phyloP scores from a whole-genome alignment of 306 rosid genomes.

The Malus fusca region DNA sequence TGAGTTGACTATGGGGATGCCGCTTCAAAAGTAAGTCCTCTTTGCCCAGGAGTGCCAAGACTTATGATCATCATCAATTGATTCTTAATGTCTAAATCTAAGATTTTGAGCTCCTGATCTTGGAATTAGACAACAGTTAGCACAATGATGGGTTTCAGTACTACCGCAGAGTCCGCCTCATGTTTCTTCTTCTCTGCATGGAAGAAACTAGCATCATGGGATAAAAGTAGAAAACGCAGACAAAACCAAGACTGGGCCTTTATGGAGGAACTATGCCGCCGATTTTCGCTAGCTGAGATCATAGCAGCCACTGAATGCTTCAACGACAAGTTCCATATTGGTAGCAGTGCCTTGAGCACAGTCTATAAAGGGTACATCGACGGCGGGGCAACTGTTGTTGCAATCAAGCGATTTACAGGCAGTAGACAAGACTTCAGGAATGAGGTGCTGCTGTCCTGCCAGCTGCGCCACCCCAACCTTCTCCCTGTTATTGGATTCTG shows the following conservation, averaged over 20 bases:
- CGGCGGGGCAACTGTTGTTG: not conserved
- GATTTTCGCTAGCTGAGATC: conserved; percentile 6
- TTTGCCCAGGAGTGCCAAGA: no score
- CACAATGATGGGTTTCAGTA: not conserved
- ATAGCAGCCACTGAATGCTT: conserved; percentile 1
- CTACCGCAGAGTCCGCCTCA: not conserved
- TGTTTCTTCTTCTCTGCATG: not conserved
- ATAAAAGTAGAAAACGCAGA: not conserved
- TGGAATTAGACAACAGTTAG: not conserved
- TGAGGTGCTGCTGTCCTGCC: not conserved
- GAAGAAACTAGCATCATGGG: not conserved
- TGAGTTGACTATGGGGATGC: no score
- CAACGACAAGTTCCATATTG: not conserved
- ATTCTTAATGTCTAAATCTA: not conserved
- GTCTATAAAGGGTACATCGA: not conserved
- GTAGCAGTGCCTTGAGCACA: not conserved
- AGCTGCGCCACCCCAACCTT: conserved; percentile 10
- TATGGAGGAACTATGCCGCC: not conserved
- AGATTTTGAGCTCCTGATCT: not conserved
- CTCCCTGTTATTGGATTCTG: conserved; percentile 9
- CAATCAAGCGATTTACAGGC: not conserved
- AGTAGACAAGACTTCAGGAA: not conserved
- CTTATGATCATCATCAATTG: no score
- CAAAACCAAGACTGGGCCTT: not conserved
- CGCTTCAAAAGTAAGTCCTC: no score